phyloP scores from a whole-genome alignment of 306 rosid genomes.

The Quercus ilex region DNA sequence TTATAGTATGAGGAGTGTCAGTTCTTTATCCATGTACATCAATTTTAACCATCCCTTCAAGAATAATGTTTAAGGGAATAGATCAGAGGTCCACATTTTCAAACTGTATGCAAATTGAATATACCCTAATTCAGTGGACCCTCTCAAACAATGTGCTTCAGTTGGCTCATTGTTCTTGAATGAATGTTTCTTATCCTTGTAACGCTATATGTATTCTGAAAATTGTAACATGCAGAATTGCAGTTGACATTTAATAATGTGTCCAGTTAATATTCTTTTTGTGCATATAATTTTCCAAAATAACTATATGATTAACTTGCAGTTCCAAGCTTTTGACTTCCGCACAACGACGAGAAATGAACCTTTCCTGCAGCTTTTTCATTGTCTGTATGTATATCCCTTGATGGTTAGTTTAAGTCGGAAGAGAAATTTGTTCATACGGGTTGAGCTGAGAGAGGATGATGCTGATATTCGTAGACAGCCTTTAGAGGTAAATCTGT shows the following conservation, averaged over 20 bases:
- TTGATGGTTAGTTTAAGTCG: conserved; percentile 91
- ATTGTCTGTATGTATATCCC: conserved; percentile 92
- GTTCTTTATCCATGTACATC: not conserved
- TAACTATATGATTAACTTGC: conserved; percentile 35
- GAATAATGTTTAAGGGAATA: conserved; percentile 1
- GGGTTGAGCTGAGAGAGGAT: conserved; percentile 89
- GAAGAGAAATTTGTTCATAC: conserved; percentile 88
- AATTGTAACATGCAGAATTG: not conserved
- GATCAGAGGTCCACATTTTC: not conserved
- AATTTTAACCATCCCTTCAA: not conserved
- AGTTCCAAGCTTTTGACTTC: conserved; percentile 99
- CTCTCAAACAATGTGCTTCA: conserved; percentile 14
- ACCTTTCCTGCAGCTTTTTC: conserved; percentile 99
- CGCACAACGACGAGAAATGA: conserved; percentile 92
- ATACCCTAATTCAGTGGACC: not conserved
- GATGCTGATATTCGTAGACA: conserved; percentile 85
- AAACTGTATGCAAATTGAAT: conserved; percentile 14
- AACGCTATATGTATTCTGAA: not conserved
- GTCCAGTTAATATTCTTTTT: conserved; percentile 11
- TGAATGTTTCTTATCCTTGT: not conserved
- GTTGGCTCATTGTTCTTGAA: not conserved
- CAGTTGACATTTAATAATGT: not conserved
- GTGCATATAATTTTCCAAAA: conserved; percentile 24
- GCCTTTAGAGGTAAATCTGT: conserved; percentile 76
- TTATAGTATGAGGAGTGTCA: not conserved